Conservation (phyloP, 306 rosid genomes). For the Acacia crassicarpa region DNA sequence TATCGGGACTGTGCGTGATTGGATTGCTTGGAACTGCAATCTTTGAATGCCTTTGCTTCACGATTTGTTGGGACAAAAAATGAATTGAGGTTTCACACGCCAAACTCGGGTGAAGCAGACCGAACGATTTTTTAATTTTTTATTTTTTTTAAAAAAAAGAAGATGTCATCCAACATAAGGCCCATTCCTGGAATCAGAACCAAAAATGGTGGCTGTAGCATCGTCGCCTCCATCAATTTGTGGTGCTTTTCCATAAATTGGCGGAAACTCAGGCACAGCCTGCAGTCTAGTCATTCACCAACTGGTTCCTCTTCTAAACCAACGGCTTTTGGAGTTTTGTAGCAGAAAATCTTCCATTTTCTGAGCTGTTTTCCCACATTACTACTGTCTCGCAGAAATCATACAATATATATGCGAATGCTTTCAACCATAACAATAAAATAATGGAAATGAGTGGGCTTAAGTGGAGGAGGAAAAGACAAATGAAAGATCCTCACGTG, state of each 20-base stretch:
- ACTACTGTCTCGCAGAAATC: background rate
- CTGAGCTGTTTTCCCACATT: background rate
- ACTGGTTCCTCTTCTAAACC: background rate
- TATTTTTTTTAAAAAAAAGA: too few species aligned
- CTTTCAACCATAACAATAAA: background rate
- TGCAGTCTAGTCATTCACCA: background rate
- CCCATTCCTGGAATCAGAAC: background rate
- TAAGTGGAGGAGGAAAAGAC: background rate
- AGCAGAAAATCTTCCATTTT: background rate
- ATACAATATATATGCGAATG: background rate
- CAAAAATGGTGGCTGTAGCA: too few species aligned
- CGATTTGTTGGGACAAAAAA: background rate
- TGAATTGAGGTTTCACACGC: background rate
- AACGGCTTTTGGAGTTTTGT: background rate
- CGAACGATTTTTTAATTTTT: background rate
- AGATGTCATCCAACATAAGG: background rate
- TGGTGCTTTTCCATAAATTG: background rate
- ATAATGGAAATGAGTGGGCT: background rate
- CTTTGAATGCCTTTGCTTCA: background rate
- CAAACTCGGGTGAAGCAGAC: background rate
- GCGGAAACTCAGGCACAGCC: background rate
- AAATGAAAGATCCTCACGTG: constrained; percentile 5
- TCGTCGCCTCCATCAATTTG: background rate
- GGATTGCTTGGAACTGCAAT: background rate
- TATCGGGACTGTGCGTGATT: background rate